Percentiles rank a stretch among this genome's conserved stretches.
These are phyloP conservation scores for Hypoxylon lenormandii DNA, from an alignment of 495 filamentous ascomycete species.

Conservation along the genomic window DNA sequence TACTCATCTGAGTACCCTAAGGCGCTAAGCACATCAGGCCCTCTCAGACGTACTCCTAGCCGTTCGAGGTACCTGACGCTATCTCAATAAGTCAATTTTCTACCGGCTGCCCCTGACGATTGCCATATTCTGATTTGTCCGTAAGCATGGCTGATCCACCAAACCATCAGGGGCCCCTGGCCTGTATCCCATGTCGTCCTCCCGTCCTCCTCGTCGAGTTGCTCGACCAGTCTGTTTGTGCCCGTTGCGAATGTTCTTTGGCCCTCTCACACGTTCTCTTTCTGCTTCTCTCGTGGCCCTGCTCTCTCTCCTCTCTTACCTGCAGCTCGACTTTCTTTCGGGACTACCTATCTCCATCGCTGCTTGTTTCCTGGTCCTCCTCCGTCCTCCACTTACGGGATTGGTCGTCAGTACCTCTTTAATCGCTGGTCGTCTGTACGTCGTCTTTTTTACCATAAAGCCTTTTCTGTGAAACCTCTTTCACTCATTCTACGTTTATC, in stretches of 20 bases:
- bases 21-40: slow-evolving; percentile 17
- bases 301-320: slow-evolving; percentile 23
- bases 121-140: slow-evolving; percentile 37
- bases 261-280: slow-evolving; percentile 31
- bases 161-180: slow-evolving; percentile 32
- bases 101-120: slow-evolving; percentile 33
- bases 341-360: slow-evolving; percentile 29
- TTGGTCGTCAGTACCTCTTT: slow-evolving; percentile 29
- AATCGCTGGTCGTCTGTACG: slow-evolving; percentile 27
- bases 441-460: slow-evolving; percentile 15
- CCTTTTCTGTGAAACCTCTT: slow-evolving; percentile 26
- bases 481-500: slow-evolving; percentile 7
- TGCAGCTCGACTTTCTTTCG: slow-evolving; percentile 44
- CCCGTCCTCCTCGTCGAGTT: slow-evolving; percentile 29
- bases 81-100: slow-evolving; percentile 29
- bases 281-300: slow-evolving; percentile 20
- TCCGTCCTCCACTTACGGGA: slow-evolving; percentile 31
- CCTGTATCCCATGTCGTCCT: slow-evolving; percentile 36
- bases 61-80: slow-evolving; percentile 43
- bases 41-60: slow-evolving; percentile 28
- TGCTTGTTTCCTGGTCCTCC: slow-evolving; percentile 33
- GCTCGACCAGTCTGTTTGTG: slow-evolving; percentile 29
- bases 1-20: slow-evolving; percentile 28
- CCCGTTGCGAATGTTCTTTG: slow-evolving; percentile 19
- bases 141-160: slow-evolving; percentile 29